These are phyloP conservation scores for Blastobotrys proliferans DNA, from an alignment of 1,139 yeast species.

Conservation along the genomic window DNA sequence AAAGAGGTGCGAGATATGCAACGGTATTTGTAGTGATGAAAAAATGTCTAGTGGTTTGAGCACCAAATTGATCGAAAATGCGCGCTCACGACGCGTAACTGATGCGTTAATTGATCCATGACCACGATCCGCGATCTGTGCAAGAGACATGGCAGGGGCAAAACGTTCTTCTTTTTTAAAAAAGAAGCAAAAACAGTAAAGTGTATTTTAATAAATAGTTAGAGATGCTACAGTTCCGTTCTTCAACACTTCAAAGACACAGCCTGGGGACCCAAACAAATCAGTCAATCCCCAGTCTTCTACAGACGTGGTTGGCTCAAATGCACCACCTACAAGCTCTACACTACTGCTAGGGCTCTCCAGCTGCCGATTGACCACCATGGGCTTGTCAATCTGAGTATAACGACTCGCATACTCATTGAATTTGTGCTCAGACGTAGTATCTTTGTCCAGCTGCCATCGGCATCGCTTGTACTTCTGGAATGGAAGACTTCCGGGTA, in stretches of 20 bases:
- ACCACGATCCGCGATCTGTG: no score
- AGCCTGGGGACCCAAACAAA: conserved; percentile 27
- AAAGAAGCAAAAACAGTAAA: no score
- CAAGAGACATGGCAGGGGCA: no score
- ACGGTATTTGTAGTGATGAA: no score
- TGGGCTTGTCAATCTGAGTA: conserved; percentile 19
- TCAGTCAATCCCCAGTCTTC: conserved; percentile 31
- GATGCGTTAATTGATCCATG: no score
- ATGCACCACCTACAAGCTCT: conserved; percentile 27
- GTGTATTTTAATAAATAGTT: conserved; percentile 26
- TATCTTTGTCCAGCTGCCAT: conserved; percentile 24
- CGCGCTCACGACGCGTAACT: no score
- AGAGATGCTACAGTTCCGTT: conserved; percentile 25
- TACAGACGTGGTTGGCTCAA: conserved; percentile 9
- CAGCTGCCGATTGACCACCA: conserved; percentile 27
- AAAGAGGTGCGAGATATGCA: no score
- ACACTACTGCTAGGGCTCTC: conserved; percentile 30
- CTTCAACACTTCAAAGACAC: conserved; percentile 30
- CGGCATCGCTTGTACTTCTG: conserved; percentile 32
- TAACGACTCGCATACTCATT: conserved; percentile 14
- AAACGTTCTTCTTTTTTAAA: no score
- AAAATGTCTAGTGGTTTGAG: no score
- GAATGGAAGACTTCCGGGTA: conserved; percentile 32
- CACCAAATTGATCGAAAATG: no score
- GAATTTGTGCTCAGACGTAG: conserved; percentile 22